Conservation (phyloP, 2,329 filamentous ascomycete genomes). For the Parasarocladium wereldwijsianum region DNA sequence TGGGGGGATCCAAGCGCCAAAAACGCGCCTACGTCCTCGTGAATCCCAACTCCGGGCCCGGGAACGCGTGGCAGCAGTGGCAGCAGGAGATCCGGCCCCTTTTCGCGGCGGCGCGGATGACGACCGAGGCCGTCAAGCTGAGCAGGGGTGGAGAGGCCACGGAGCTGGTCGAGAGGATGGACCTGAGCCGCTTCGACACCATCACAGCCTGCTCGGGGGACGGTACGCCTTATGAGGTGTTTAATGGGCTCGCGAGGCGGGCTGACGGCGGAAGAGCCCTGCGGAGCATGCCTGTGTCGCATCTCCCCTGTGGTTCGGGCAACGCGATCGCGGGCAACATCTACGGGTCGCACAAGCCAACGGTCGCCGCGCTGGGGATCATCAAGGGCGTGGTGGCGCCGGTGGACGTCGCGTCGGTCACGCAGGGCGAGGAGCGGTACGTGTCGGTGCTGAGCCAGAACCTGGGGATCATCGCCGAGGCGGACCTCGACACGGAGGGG, state of each 20-base stretch:
- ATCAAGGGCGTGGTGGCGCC: conserved; percentile 79
- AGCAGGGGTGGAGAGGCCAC: conserved; percentile 61
- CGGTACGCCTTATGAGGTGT: conserved; percentile 81
- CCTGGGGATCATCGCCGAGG: conserved; percentile 79
- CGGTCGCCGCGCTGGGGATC: conserved; percentile 64
- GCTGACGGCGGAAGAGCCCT: conserved; percentile 62
- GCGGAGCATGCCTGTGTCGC: conserved; percentile 62
- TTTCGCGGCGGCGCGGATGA: conserved; percentile 66
- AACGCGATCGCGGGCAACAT: conserved; percentile 90
- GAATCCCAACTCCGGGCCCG: conserved; percentile 83
- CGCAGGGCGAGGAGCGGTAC: conserved; percentile 58
- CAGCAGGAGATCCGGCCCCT: conserved; percentile 63
- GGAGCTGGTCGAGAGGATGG: conserved; percentile 59
- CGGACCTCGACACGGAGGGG: conserved; percentile 78
- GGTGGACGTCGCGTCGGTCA: conserved; percentile 76
- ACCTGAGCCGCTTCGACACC: conserved; percentile 70
- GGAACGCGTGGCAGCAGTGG: conserved; percentile 60
- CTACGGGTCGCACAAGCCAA: conserved; percentile 64
- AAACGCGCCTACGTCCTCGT: conserved; percentile 80
- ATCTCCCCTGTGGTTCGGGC: conserved; percentile 84
- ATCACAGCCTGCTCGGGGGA: conserved; percentile 86
- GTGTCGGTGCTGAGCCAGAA: conserved; percentile 87
- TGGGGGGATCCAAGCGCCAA: conserved; percentile 45
- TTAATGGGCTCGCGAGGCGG: conserved; percentile 76
- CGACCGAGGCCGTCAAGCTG: conserved; percentile 60